Evolutionary conservation across 2,329 filamentous ascomycete species (phyloP), one percentile per base, ranked within the genome.

Genomic region (Pseudogymnoascus sp.): DNA sequence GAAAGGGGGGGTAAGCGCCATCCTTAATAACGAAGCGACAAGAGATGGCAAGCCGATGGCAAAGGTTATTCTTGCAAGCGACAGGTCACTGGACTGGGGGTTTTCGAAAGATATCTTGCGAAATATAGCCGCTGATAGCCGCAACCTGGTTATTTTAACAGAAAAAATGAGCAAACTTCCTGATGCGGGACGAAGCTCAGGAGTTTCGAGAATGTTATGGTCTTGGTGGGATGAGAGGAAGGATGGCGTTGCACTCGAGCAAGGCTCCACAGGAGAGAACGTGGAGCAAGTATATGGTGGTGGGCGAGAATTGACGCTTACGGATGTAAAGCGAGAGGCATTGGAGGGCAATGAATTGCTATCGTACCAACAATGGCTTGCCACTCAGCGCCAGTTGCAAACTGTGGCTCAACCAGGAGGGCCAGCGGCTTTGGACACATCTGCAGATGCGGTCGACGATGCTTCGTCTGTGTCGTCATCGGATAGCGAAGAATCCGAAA

Each of bases 71-170:
- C 80, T 99, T 63, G 92, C 94, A 2, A 97, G 91, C 68, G 93
- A 97, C 72, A 83, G 86, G 3, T 95, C 90, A 31, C 77, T 97
- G 19, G 91, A 96, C 69, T 99, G 94, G 94, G 94, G 94, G 0
- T 96, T 96, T 71, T 95, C 94, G 0, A 91, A 89, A 69, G 87
- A 93, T 61, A 80, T 92, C 0, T 77, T 99, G 59, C 85, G 83
- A 66, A 81, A 82, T 8, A 80, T 99, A 62, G 91, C 91, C 0
- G 81, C 83, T 63, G 89, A 95, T 66, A 78, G 87, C 1, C 85
- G 86, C 43, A 99, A 97, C 72, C 78, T 97, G 52, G 83, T 99
- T 37, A 85, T 99, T 61, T 76, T 99, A 45, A 97, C 93, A 0
- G 92, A 97, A 69, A 84, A 86, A 66, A 81, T 85, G 1, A 78